These are phyloP conservation scores for Pseudocercospora crystallina DNA, from an alignment of 2,329 filamentous ascomycete genomes.

Conservation along the genomic window DNA sequence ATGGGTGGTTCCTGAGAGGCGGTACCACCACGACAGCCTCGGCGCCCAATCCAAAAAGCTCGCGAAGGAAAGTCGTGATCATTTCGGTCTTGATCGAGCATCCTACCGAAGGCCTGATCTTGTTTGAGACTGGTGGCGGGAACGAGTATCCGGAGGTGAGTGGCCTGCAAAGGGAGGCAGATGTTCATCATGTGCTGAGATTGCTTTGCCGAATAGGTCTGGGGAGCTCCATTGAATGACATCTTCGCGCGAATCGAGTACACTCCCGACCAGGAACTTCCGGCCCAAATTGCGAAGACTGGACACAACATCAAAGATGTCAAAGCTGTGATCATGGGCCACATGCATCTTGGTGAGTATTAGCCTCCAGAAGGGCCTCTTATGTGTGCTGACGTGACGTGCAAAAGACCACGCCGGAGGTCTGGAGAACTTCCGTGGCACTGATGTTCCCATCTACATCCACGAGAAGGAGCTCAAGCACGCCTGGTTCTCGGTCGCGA, in stretches of 20 bases:
- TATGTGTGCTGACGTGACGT: not conserved
- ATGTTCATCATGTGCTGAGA: no score
- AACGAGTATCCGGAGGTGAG: slow-evolving; percentile 32
- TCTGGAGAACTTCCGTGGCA: slow-evolving; percentile 36
- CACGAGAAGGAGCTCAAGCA: slow-evolving; percentile 41
- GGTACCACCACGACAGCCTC: slow-evolving; percentile 32
- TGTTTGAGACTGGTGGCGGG: slow-evolving; percentile 39
- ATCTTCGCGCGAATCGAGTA: slow-evolving; percentile 36
- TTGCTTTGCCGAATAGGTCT: slow-evolving; percentile 3
- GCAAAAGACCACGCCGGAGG: slow-evolving; percentile 37
- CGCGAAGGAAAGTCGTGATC: slow-evolving; percentile 35
- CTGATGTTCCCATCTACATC: slow-evolving; percentile 37
- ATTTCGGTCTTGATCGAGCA: slow-evolving; percentile 31
- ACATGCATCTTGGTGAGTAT: slow-evolving; percentile 25
- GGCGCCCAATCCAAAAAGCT: slow-evolving; percentile 27
- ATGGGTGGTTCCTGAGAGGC: slow-evolving; percentile 38
- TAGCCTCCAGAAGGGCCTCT: slow-evolving; percentile 8
- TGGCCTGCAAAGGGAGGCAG: no score
- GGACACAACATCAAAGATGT: slow-evolving; percentile 38
- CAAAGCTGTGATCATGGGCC: slow-evolving; percentile 39
- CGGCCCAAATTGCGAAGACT: slow-evolving; percentile 26
- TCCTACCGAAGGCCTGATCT: slow-evolving; percentile 37
- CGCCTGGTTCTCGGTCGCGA: slow-evolving; percentile 40
- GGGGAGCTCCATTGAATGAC: slow-evolving; percentile 34
- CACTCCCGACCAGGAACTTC: slow-evolving; percentile 20